These are phyloP conservation scores for Saraca asoca DNA, from an alignment of 331 rosid genomes.

Conservation along the genomic window DNA sequence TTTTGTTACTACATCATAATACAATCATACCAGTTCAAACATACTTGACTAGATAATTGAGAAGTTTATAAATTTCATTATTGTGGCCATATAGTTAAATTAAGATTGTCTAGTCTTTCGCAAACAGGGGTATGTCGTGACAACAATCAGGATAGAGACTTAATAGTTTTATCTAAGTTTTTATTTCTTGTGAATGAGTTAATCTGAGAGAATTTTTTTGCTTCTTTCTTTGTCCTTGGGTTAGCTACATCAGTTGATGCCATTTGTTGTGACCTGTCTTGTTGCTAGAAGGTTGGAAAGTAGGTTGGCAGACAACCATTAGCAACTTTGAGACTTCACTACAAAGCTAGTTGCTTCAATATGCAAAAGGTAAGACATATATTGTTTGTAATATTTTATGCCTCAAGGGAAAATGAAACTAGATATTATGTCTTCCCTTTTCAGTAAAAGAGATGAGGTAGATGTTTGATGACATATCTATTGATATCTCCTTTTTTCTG, in stretches of 20 bases:
- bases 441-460: not conserved
- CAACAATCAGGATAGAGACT: not conserved
- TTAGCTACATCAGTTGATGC: conserved; percentile 97
- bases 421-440: too few relatives aligned
- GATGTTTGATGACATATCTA: not conserved
- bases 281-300: conserved; percentile 86
- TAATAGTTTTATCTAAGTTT: not conserved
- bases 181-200: conserved; percentile 7
- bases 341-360: conserved; percentile 83
- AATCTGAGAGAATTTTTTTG: conserved; percentile 13
- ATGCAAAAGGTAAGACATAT: conserved; percentile 77
- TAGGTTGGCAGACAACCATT: conserved; percentile 79
- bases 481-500: conserved; percentile 21
- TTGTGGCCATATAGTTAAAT: not conserved
- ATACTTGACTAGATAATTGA: not conserved
- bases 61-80: not conserved
- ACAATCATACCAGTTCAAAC: not conserved
- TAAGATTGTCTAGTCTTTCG: not conserved
- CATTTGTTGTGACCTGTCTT: conserved; percentile 90
- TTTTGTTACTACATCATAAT: too few relatives aligned
- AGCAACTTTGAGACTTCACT: conserved; percentile 89
- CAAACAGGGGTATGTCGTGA: not conserved
- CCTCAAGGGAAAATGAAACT: not conserved
- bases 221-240: conserved; percentile 30
- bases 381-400: conserved; percentile 24